Evolutionary conservation across 2,329 filamentous ascomycete genomes (phyloP).

Genomic region (Cytospora leucostoma): DNA sequence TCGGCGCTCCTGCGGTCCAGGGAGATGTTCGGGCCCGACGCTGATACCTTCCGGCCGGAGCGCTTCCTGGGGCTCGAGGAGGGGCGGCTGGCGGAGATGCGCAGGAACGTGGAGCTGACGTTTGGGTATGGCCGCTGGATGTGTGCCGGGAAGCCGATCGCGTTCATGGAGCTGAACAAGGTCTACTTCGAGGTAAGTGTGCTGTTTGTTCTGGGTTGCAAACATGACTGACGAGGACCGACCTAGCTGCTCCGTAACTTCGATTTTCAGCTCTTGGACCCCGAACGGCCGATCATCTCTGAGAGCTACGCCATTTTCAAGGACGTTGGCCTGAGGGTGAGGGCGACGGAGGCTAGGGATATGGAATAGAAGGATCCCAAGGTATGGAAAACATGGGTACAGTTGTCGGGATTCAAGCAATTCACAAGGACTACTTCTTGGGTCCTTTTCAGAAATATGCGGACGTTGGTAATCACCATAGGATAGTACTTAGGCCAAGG

Average conservation of each 20-base stretch:
- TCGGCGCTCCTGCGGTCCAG: constrained; percentile 20
- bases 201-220: background rate
- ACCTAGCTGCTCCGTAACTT: constrained; percentile 18
- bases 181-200: constrained; percentile 42
- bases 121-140: constrained; percentile 44
- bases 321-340: no score
- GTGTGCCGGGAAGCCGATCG: constrained; percentile 46
- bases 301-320: no score
- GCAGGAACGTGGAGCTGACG: constrained; percentile 38
- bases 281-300: no score
- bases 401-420: no score
- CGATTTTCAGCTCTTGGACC: constrained; percentile 12
- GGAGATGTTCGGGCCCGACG: constrained; percentile 49
- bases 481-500: no score
- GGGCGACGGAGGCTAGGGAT: no score
- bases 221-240: constrained; percentile 2
- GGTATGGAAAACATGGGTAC: no score
- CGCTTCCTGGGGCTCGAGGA: constrained; percentile 55
- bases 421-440: no score
- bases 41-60: constrained; percentile 60
- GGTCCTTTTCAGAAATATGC: no score
- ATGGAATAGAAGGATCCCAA: background rate
- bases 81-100: constrained; percentile 36
- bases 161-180: constrained; percentile 47
- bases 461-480: no score